Evolutionary conservation across 257 asterid genomes (phyloP).

Genomic region (Lavandula angustifolia): DNA sequence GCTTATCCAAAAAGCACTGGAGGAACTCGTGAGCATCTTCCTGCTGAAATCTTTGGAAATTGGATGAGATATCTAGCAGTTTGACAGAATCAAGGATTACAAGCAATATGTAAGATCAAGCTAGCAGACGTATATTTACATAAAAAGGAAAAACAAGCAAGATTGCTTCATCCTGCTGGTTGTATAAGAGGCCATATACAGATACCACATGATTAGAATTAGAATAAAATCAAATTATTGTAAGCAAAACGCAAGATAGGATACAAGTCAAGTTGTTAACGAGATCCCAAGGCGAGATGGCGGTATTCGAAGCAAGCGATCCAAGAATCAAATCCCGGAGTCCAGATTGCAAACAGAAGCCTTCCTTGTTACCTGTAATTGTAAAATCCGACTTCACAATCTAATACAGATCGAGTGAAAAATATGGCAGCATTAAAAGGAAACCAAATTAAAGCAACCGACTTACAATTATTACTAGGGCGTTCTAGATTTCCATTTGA

Average conservation of each 20-base stretch:
- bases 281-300: slow-evolving; percentile 52
- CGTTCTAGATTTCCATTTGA: slow-evolving; percentile 32
- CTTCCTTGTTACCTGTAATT: slow-evolving; percentile 52
- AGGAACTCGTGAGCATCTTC: slow-evolving; percentile 94
- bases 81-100: slow-evolving; percentile 48
- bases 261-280: slow-evolving; percentile 77
- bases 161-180: background rate
- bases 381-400: slow-evolving; percentile 18
- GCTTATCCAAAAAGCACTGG: slow-evolving; percentile 80
- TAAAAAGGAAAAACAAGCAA: slow-evolving; percentile 1
- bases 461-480: slow-evolving; percentile 48
- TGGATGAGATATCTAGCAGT: slow-evolving; percentile 65
- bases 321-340: slow-evolving; percentile 49
- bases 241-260: slow-evolving; percentile 41
- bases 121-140: background rate
- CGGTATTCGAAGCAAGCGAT: slow-evolving; percentile 41
- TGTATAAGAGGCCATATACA: background rate
- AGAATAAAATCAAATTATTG: background rate
- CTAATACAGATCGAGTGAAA: background rate
- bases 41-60: slow-evolving; percentile 63
- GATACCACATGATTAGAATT: background rate
- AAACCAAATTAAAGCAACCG: background rate
- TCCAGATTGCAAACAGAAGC: slow-evolving; percentile 55
- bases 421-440: background rate
- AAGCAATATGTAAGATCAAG: slow-evolving; percentile 18